Percentiles rank a stretch among this genome's conserved stretches.
These are phyloP conservation scores for Uronychia setigera DNA, from an alignment of 73 alveolate species.

Conservation along the genomic window DNA sequence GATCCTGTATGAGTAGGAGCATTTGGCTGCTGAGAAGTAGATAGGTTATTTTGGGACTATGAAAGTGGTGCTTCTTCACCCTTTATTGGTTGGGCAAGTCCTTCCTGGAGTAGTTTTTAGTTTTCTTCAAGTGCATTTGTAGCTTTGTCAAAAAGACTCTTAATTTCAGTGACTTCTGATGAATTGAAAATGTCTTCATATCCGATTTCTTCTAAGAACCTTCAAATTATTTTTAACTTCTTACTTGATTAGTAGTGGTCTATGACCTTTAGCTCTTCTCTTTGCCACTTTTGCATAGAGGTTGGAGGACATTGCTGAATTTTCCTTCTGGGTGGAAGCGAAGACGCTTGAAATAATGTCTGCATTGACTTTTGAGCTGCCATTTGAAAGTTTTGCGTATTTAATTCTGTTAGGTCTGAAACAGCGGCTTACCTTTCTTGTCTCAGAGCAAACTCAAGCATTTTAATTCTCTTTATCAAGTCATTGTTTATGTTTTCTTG, in stretches of 20 bases:
- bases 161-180: conserved; percentile 56
- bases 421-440: conserved; percentile 41
- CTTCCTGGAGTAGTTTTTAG: conserved; percentile 16
- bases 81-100: neutral
- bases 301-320: conserved; percentile 31
- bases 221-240: neutral
- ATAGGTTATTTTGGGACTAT: neutral
- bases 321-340: conserved; percentile 19
- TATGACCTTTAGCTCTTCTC: conserved; percentile 64
- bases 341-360: conserved; percentile 59
- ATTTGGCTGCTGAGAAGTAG: neutral
- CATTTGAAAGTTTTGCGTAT: conserved; percentile 62
- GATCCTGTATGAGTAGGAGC: neutral
- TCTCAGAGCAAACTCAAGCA: conserved; percentile 76
- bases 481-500: conserved; percentile 62
- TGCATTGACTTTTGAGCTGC: conserved; percentile 39
- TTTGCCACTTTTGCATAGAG: conserved; percentile 40
- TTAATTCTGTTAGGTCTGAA: conserved; percentile 28
- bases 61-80: neutral
- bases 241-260: conserved; percentile 65
- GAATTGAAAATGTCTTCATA: conserved; percentile 72
- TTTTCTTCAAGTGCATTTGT: conserved; percentile 43
- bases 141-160: conserved; percentile 55
- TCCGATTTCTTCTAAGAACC: conserved; percentile 75
- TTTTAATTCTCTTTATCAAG: conserved; percentile 64